Evolutionary conservation across 1,284 basidiomycete genomes (phyloP).

Genomic region (Meira nashicola): DNA sequence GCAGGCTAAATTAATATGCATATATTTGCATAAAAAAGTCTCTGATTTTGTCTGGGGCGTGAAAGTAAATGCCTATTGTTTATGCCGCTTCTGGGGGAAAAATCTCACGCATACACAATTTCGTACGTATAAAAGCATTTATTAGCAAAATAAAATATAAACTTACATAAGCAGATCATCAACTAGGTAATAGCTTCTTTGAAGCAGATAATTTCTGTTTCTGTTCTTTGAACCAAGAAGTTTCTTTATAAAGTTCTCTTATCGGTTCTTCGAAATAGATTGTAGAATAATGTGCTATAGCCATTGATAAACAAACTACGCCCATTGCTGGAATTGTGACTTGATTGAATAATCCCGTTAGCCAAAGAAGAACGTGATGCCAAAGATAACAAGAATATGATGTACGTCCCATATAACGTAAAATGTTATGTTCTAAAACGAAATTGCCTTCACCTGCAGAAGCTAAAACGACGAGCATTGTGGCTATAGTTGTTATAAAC

Average conservation of each 20-base stretch:
- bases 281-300: background rate
- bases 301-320: background rate
- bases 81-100: no score
- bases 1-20: no score
- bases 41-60: no score
- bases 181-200: background rate
- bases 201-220: background rate
- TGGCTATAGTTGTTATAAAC: background rate
- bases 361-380: slow-evolving; percentile 1
- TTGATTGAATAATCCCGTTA: background rate
- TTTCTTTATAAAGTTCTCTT: background rate
- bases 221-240: background rate
- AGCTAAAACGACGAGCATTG: background rate
- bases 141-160: no score
- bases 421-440: background rate
- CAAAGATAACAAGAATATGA: background rate
- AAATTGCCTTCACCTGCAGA: background rate
- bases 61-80: no score
- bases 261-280: background rate
- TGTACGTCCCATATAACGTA: background rate
- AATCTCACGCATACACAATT: no score
- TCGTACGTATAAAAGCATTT: no score
- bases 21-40: no score
- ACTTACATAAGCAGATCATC: no score
- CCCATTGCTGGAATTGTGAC: background rate